Evolutionary conservation across 1,284 basidiomycete genomes (phyloP).

Genomic region (Trichosporon sp.): DNA sequence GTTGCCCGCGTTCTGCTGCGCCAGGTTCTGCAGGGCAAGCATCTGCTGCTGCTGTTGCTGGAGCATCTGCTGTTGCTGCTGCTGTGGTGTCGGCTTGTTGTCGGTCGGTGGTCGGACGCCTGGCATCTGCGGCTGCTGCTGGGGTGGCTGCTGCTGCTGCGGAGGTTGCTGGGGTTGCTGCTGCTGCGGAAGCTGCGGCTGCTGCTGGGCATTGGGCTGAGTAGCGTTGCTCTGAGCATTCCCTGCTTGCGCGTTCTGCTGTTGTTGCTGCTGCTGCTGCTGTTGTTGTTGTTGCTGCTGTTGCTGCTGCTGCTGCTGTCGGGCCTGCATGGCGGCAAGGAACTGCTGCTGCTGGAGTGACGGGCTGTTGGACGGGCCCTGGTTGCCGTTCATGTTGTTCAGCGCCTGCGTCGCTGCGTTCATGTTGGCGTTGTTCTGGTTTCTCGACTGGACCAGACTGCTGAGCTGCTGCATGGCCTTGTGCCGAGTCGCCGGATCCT

Average conservation of each 20-base stretch:
- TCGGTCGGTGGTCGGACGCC: background rate
- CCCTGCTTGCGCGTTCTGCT: background rate
- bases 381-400: slow-evolving; percentile 1
- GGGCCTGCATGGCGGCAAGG: slow-evolving; percentile 15
- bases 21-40: slow-evolving; percentile 5
- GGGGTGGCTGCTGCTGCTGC: slow-evolving; percentile 8
- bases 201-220: slow-evolving; percentile 1
- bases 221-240: background rate
- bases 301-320: slow-evolving; percentile 2
- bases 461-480: slow-evolving; percentile 16
- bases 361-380: background rate
- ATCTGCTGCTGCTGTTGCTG: slow-evolving; percentile 15
- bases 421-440: slow-evolving; percentile 5
- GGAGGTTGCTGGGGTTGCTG: slow-evolving; percentile 6
- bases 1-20: slow-evolving; percentile 7
- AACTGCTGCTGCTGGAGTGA: slow-evolving; percentile 14
- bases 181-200: background rate
- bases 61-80: slow-evolving; percentile 4
- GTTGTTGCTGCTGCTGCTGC: slow-evolving; percentile 11
- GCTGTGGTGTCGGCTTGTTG: background rate
- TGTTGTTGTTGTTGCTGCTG: slow-evolving; percentile 2
- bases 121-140: background rate
- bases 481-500: slow-evolving; percentile 8
- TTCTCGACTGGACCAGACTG: slow-evolving; percentile 12
- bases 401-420: slow-evolving; percentile 5